Evolutionary conservation across 108 stramenopile species (phyloP), one percentile per base, ranked within the genome.

Genomic region (Pseudonitzschia delicatissima): DNA sequence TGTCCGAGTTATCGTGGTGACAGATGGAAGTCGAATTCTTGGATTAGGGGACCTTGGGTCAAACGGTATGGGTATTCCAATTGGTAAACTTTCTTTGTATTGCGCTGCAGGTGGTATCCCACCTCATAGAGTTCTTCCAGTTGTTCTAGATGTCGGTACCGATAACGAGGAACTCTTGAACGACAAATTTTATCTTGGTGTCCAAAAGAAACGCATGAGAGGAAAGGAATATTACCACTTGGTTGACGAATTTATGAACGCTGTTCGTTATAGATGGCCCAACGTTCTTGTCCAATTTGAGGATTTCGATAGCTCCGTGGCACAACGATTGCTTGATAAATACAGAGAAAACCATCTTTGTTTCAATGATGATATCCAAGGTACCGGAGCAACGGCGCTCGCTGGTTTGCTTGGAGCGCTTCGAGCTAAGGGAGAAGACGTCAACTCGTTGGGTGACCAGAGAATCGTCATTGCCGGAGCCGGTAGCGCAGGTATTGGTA

Each of bases 291-390:
- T 95, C 11, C 96, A 99, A 72, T 99, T 99, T 86, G 99, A 99
- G 80, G 99, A 99, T 87, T 99, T 99, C 62, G 77, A 84, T 20
- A 77, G 74, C 47, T 84, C 87, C 55, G 86, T 88, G 49, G 92
- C 92, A 6, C 92, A 93, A 73, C 81, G 67, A 20, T 82, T 99
- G 29, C 80, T 99, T 67, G 92, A 99, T 59, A 81, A 87, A 29
- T 98, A 96, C 82, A 84, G 96, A 27, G 57, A 94, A 49, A 64
- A 86, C 21, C 82, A 88, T 45, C 68, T 94, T 25, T 97, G 95
- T 77, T 99, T 99, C 81, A 99, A 99, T 79, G 99, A 99, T 76
- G 99, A 99, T 69, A 99, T 99, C 63, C 98, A 99, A 68, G 99
- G 96, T 36, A 97, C 96, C 1, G 96, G 94, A 6, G 93, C 94